Evolutionary conservation across 2,329 filamentous ascomycete species (phyloP).

Genomic region (Penicillium sp.): DNA sequence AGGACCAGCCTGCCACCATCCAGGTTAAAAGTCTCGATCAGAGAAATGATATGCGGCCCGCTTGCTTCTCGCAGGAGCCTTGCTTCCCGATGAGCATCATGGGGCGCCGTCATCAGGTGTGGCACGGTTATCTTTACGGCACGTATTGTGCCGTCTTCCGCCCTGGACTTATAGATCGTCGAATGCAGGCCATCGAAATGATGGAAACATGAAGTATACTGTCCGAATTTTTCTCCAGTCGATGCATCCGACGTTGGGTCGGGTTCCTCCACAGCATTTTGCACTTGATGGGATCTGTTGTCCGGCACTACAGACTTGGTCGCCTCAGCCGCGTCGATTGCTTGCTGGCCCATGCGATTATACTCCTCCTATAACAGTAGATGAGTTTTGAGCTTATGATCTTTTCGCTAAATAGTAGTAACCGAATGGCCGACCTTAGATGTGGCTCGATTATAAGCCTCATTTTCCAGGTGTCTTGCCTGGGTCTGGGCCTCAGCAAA

Average conservation of each 20-base stretch:
- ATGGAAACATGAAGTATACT: conserved; percentile 53
- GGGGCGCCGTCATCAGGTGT: conserved; percentile 66
- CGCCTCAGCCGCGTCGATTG: conserved; percentile 31
- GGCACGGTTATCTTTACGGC: conserved; percentile 85
- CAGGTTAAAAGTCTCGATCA: conserved; percentile 65
- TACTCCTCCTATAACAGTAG: conserved; percentile 51
- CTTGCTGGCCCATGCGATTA: conserved; percentile 39
- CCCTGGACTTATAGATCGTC: conserved; percentile 65
- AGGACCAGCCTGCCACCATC: conserved; percentile 69
- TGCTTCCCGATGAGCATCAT: conserved; percentile 74
- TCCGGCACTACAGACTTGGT: conserved; percentile 16
- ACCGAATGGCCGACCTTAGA: conserved; percentile 31
- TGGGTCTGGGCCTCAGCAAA: conserved; percentile 48
- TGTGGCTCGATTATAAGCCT: conserved; percentile 35
- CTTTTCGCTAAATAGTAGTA: neutral
- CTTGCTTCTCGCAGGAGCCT: conserved; percentile 62
- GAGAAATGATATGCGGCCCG: conserved; percentile 55
- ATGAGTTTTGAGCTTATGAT: conserved; percentile 19
- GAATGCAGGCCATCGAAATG: conserved; percentile 69
- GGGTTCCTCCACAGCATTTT: conserved; percentile 17
- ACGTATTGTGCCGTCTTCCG: conserved; percentile 43
- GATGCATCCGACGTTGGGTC: conserved; percentile 17
- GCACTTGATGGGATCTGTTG: conserved; percentile 21
- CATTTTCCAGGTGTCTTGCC: conserved; percentile 59
- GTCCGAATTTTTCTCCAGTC: conserved; percentile 45